Evolutionary conservation across 306 rosid genomes (phyloP).

Genomic region (Gastrolobium villosum): DNA sequence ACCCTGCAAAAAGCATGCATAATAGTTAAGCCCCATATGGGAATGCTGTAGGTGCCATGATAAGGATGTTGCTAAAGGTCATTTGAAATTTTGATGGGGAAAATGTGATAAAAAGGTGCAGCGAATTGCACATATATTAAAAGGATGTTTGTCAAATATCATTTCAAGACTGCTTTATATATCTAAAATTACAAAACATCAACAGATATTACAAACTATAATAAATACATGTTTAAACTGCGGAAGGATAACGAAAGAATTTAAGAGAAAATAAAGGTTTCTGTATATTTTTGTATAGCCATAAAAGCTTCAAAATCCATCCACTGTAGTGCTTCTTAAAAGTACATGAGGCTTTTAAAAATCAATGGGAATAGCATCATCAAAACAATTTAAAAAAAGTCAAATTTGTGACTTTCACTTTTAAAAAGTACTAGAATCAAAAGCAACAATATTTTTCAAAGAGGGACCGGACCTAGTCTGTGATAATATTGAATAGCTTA

Average conservation of each 20-base stretch:
- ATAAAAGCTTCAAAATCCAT: slow-evolving; percentile 27
- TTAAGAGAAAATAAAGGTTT: slow-evolving; percentile 2
- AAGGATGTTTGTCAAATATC: slow-evolving; percentile 15
- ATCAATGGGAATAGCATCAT: not conserved
- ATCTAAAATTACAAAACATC: slow-evolving; percentile 28
- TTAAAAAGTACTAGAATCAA: slow-evolving; percentile 17
- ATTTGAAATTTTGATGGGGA: slow-evolving; percentile 7
- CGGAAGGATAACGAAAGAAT: not conserved
- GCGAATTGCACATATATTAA: slow-evolving; percentile 34
- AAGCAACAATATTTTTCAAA: slow-evolving; percentile 34
- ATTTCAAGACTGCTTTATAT: not conserved
- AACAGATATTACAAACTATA: not conserved
- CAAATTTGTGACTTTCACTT: slow-evolving; percentile 5
- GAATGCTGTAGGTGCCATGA: slow-evolving; percentile 7
- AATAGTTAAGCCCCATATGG: not conserved
- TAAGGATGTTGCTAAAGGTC: slow-evolving; percentile 1
- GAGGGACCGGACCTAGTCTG: slow-evolving; percentile 11
- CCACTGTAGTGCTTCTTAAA: not conserved
- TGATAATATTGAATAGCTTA: slow-evolving; percentile 11
- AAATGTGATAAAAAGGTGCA: slow-evolving; percentile 16
- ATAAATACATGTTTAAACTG: no score
- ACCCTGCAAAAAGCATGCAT: slow-evolving; percentile 71
- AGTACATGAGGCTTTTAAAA: slow-evolving; percentile 9
- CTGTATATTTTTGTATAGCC: slow-evolving; percentile 11
- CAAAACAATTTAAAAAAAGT: slow-evolving; percentile 31